Evolutionary conservation across 1,139 yeast genomes (phyloP).

Genomic region (Geotrichum aggregatum): DNA sequence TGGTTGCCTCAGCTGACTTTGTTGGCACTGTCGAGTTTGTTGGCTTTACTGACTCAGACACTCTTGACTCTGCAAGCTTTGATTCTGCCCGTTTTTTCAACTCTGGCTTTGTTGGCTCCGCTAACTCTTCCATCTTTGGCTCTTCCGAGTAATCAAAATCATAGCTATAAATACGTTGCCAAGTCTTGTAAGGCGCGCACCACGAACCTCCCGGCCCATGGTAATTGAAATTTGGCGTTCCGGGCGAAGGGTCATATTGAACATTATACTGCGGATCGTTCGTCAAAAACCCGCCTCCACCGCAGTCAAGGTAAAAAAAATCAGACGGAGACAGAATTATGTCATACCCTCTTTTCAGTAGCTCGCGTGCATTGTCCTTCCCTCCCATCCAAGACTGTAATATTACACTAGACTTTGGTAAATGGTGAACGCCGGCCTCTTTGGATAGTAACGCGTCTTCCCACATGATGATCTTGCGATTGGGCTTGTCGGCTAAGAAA

Average conservation of each 20-base stretch:
- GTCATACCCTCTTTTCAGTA: slow-evolving; percentile 44
- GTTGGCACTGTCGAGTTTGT: too few relatives aligned
- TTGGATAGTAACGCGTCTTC: slow-evolving; percentile 44
- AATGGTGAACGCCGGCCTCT: slow-evolving; percentile 23
- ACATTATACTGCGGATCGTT: slow-evolving; percentile 41
- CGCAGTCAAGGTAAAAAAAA: slow-evolving; percentile 48
- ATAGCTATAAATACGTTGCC: slow-evolving; percentile 47
- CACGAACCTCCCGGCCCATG: slow-evolving; percentile 45
- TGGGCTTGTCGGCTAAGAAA: slow-evolving; percentile 31
- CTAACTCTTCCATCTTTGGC: too few relatives aligned
- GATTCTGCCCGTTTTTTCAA: too few relatives aligned
- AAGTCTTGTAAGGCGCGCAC: slow-evolving; percentile 51
- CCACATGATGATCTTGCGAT: slow-evolving; percentile 46
- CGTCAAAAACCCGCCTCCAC: slow-evolving; percentile 45
- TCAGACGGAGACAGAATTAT: slow-evolving; percentile 44
- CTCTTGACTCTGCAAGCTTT: too few relatives aligned
- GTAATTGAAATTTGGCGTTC: slow-evolving; percentile 37
- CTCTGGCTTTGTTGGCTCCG: too few relatives aligned
- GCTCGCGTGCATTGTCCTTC: slow-evolving; percentile 34
- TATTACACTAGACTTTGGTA: slow-evolving; percentile 29
- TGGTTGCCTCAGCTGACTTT: too few relatives aligned
- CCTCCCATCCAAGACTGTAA: slow-evolving; percentile 46
- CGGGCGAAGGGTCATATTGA: slow-evolving; percentile 32
- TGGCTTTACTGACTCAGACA: too few relatives aligned
- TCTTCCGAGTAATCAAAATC: slow-evolving; percentile 41